Evolutionary conservation across 306 rosid genomes (phyloP).

Genomic region (Urtica urens): DNA sequence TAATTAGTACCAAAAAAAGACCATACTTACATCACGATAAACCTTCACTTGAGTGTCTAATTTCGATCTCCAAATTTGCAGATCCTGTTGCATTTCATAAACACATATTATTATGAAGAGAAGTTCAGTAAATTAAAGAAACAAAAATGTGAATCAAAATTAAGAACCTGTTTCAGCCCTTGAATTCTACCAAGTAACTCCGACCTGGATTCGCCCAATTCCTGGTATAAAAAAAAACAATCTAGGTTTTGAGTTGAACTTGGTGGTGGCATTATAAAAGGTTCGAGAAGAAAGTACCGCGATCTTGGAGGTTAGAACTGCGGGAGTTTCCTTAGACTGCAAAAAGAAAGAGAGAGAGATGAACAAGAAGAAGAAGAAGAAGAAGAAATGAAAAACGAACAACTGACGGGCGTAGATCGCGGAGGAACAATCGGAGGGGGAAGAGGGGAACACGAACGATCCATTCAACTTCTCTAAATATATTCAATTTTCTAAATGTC

Average conservation of each 20-base stretch:
- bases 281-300: slow-evolving; percentile 25
- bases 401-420: too few relatives aligned
- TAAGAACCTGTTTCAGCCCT: slow-evolving; percentile 62
- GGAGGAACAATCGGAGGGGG: too few relatives aligned
- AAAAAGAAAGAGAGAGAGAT: background rate
- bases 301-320: slow-evolving; percentile 55
- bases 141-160: background rate
- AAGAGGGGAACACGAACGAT: too few relatives aligned
- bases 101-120: background rate
- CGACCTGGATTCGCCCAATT: slow-evolving; percentile 78
- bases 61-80: slow-evolving; percentile 87
- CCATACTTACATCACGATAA: slow-evolving; percentile 65
- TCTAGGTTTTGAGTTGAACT: too few relatives aligned
- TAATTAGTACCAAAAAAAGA: background rate
- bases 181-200: slow-evolving; percentile 80
- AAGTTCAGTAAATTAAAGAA: background rate
- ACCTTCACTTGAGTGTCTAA: slow-evolving; percentile 77
- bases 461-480: too few relatives aligned
- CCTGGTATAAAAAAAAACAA: slow-evolving; percentile 30
- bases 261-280: too few relatives aligned
- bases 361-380: too few relatives aligned
- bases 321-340: slow-evolving; percentile 79
- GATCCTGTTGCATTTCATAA: slow-evolving; percentile 38
- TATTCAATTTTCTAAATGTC: too few relatives aligned
- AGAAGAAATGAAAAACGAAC: too few relatives aligned